Evolutionary conservation across 2,329 filamentous ascomycete genomes (phyloP).

Genomic region (Diplodia seriata): DNA sequence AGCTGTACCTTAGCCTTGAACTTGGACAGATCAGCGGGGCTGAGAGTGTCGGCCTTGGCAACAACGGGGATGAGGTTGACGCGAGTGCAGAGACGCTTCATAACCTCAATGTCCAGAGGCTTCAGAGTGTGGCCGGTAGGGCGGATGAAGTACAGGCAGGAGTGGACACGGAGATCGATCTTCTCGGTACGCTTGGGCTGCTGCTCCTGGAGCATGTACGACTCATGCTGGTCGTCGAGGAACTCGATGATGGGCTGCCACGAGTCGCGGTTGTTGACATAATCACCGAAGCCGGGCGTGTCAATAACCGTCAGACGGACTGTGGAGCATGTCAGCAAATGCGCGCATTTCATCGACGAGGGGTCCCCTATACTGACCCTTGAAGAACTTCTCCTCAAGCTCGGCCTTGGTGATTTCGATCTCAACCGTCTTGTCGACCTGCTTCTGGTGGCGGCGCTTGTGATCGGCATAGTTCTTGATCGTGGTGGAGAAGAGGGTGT

Average conservation of each 20-base stretch:
- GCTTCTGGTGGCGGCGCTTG: conserved; percentile 98
- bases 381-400: conserved; percentile 99
- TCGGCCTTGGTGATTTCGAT: conserved; percentile 99
- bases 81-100: conserved; percentile 98
- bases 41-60: conserved; percentile 97
- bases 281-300: conserved; percentile 98
- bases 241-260: conserved; percentile 99
- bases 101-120: conserved; percentile 98
- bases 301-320: conserved; percentile 99
- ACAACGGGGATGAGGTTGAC: conserved; percentile 99
- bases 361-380: conserved; percentile 66
- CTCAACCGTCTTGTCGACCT: conserved; percentile 99
- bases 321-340: conserved; percentile 50
- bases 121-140: conserved; percentile 98
- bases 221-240: conserved; percentile 99
- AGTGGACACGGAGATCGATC: conserved; percentile 98
- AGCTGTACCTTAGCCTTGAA: conserved; percentile 90
- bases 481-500: conserved; percentile 99
- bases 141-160: conserved; percentile 98
- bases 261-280: conserved; percentile 99
- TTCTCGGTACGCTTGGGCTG: conserved; percentile 97
- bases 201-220: conserved; percentile 99
- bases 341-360: conserved; percentile 14
- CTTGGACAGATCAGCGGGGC: conserved; percentile 84
- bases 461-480: conserved; percentile 99